Percentiles rank a stretch among this genome's conserved stretches.
Evolutionary conservation across 129 eudicot genomes (phyloP).

Genomic region (Flaveria brownii): DNA sequence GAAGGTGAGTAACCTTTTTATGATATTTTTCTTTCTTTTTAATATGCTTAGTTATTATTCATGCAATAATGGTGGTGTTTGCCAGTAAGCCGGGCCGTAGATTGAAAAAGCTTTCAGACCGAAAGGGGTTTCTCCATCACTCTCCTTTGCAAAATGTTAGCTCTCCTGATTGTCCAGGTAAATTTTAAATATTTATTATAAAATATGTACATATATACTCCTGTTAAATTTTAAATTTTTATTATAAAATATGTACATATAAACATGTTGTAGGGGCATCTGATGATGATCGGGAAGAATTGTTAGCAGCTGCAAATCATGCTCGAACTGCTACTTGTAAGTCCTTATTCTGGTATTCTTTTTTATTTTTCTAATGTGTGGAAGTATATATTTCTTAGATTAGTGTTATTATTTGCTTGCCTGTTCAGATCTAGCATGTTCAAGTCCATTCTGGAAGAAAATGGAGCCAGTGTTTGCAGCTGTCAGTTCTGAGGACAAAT

Average conservation of each 20-base stretch:
- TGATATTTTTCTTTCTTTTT: slow-evolving; percentile 10
- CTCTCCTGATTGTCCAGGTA: slow-evolving; percentile 66
- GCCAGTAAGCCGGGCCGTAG: slow-evolving; percentile 74
- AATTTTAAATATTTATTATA: not conserved
- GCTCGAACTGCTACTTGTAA: slow-evolving; percentile 65
- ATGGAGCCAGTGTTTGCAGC: slow-evolving; percentile 58
- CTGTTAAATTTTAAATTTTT: not conserved
- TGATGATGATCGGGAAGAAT: slow-evolving; percentile 81
- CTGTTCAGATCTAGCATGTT: slow-evolving; percentile 58
- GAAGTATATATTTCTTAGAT: not conserved
- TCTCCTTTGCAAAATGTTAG: slow-evolving; percentile 52
- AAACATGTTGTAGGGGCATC: slow-evolving; percentile 56
- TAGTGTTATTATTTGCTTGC: slow-evolving; percentile 22
- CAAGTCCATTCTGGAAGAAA: slow-evolving; percentile 76
- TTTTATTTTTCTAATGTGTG: not conserved
- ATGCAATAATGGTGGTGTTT: slow-evolving; percentile 20
- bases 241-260: not conserved
- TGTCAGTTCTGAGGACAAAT: slow-evolving; percentile 48
- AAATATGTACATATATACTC: not conserved
- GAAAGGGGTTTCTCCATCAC: slow-evolving; percentile 65
- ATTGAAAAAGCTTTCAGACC: slow-evolving; percentile 69
- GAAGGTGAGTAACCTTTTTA: slow-evolving; percentile 53
- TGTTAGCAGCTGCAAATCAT: slow-evolving; percentile 65
- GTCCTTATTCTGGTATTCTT: slow-evolving; percentile 3
- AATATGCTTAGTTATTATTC: not conserved